A percentile compares a stretch with the other conserved stretches of the same genome.
Conservation (phyloP, 2,329 filamentous ascomycete genomes). For the Pestalotiopsis sp. region DNA sequence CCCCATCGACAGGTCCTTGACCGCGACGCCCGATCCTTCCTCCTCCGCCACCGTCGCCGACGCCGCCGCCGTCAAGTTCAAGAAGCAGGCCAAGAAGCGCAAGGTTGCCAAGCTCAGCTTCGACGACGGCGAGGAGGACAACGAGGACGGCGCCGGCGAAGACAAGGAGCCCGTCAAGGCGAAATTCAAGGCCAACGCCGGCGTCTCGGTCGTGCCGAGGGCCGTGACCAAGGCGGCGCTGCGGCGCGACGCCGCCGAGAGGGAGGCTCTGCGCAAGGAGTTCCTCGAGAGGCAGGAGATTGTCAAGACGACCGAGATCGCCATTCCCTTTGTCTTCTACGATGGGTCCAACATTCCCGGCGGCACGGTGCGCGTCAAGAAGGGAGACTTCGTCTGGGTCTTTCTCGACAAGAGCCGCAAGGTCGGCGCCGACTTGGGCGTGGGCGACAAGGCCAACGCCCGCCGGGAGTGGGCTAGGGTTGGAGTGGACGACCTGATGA, state of each 20-base stretch:
- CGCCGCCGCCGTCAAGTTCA: constrained; percentile 15
- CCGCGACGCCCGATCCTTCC: constrained; percentile 45
- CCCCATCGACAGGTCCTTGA: constrained; percentile 44
- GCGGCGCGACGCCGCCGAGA: constrained; percentile 72
- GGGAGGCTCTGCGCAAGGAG: constrained; percentile 74
- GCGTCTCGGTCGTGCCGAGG: constrained; percentile 67
- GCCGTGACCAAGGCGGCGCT: constrained; percentile 69
- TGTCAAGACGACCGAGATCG: constrained; percentile 85
- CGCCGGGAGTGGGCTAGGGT: constrained; percentile 88
- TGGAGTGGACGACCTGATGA: constrained; percentile 91
- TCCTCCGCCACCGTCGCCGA: constrained; percentile 33
- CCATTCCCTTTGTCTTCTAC: constrained; percentile 95
- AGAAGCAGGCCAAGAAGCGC: constrained; percentile 51
- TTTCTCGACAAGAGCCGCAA: constrained; percentile 91
- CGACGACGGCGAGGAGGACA: constrained; percentile 62
- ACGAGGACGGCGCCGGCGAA: constrained; percentile 20
- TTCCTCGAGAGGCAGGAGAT: constrained; percentile 81
- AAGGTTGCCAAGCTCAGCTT: constrained; percentile 59
- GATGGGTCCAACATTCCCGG: constrained; percentile 89
- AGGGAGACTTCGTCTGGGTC: constrained; percentile 90
- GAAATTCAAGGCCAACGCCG: constrained; percentile 63
- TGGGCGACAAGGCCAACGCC: constrained; percentile 67
- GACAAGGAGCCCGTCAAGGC: constrained; percentile 29
- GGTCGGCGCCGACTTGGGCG: constrained; percentile 79
- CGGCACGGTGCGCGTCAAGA: constrained; percentile 82